Percentiles rank a stretch among this genome's conserved stretches.
Conservation (phyloP, 169 alveolate genomes). For the Eimeria falciformis region DNA sequence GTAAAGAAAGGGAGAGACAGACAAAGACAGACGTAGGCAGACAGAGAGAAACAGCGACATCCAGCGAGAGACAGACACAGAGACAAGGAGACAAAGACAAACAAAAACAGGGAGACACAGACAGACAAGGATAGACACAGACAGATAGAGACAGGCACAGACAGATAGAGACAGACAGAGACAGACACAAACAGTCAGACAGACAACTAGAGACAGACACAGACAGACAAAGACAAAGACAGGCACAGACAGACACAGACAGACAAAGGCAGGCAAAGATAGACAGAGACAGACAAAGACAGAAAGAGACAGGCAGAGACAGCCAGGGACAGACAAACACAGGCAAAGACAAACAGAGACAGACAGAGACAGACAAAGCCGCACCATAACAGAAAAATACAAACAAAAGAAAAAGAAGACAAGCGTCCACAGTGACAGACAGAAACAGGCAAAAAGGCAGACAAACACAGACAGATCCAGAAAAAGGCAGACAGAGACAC, state of each 20-base stretch:
- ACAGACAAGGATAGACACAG: not conserved
- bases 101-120: not conserved
- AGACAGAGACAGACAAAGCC: not conserved
- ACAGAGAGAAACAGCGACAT: not conserved
- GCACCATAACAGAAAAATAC: no score
- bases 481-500: not conserved
- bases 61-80: not conserved
- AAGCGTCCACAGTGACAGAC: not conserved
- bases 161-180: not conserved
- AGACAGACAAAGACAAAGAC: not conserved
- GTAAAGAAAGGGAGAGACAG: no score
- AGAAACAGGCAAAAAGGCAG: not conserved
- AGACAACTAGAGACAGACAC: not conserved
- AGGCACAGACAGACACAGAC: not conserved
- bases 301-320: not conserved
- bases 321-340: no score
- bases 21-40: no score
- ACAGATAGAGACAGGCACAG: not conserved
- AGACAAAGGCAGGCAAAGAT: not conserved
- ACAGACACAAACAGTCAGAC: not conserved
- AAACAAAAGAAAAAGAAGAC: not conserved
- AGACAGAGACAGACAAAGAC: not conserved
- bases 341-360: not conserved
- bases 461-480: no score
- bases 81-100: not conserved